Conservation (phyloP, 768 basidiomycete genomes). For the Boletellus sp. region DNA sequence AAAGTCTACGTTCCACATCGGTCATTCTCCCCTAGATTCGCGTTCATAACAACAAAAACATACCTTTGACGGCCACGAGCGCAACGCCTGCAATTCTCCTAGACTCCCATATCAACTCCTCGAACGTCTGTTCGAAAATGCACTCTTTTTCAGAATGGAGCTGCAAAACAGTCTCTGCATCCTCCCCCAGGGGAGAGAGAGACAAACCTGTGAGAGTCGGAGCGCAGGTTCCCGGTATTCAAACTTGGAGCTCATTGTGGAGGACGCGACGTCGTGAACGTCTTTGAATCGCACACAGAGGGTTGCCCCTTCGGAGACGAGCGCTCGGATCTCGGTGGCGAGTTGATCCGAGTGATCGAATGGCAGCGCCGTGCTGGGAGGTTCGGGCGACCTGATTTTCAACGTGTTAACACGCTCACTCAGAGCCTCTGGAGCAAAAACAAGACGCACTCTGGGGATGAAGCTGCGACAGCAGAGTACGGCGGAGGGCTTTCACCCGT, state of each 20-base stretch:
- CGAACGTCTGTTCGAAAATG: constrained; percentile 8
- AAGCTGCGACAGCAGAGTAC: constrained; percentile 8
- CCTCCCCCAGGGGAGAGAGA: too few relatives aligned
- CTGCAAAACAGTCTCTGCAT: too few relatives aligned
- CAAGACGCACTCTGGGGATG: constrained; percentile 1
- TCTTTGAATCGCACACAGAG: constrained; percentile 14
- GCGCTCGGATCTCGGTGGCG: constrained; percentile 1
- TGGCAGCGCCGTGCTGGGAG: neutral
- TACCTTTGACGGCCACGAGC: constrained; percentile 17
- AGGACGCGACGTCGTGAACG: constrained; percentile 7
- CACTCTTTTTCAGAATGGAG: too few relatives aligned
- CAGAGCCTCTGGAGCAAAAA: neutral
- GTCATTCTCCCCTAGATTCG: neutral
- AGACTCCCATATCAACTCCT: constrained; percentile 16
- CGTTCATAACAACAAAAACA: too few relatives aligned
- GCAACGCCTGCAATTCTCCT: constrained; percentile 12
- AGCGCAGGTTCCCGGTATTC: constrained; percentile 9
- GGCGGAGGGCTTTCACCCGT: constrained; percentile 15
- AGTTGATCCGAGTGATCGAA: constrained; percentile 9
- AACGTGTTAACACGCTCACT: neutral
- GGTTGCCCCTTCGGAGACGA: constrained; percentile 12
- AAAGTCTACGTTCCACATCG: constrained; percentile 10
- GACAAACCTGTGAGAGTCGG: constrained; percentile 9
- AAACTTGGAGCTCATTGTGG: neutral
- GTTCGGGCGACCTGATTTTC: neutral